Base-by-base conservation (phyloP, 2,329 filamentous ascomycete species). In the Stagonosporopsis vannaccii region DNA sequence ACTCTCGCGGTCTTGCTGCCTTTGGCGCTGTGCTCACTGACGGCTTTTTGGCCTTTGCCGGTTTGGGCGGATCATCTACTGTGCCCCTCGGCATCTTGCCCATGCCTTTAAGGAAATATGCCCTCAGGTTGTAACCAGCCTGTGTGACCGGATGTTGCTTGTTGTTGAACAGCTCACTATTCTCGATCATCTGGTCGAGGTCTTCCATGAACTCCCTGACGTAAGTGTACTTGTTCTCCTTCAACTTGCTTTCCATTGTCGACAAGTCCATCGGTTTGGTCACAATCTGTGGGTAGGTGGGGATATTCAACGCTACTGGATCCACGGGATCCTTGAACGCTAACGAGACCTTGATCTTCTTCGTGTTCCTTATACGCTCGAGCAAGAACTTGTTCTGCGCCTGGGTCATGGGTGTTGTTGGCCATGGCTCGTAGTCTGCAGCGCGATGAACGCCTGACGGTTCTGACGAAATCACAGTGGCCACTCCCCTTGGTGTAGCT, bases 131-230 rank as follows among this genome's bases (percentile, higher is more conserved):
- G 61, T 87, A 83, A 15, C 88, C 89, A 51, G 88, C 84, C 39
- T 81, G 79, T 0, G 92, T 90, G 43, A 98, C 87, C 0, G 85
- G 79, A 69, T 98, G 93, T 5, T 85, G 79, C 0, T 84, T 79
- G 13, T 94, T 93, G 72, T 99, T 99, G 84, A 97, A 99, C 0
- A 81, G 79, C 33, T 89, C 73, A 0, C 90, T 87, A 73, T 99
- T 99, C 56, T 87, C 80, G 60, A 94, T 85, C 73, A 99, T 89
- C 50, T 92, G 82, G 28, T 87, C 80, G 47, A 97, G 83, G 67
- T 97, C 92, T 41, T 82, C 80, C 65, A 88, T 86, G 71, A 97
- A 89, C 4, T 87, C 87, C 46, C 88, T 85, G n/a, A 92, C 82
- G 6, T 84, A 87, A 8, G 77, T 69, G 73, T 97, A 98, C 43